Evolutionary conservation across 2,329 filamentous ascomycete genomes (phyloP).

Genomic region (Arachnopeziza araneosa): DNA sequence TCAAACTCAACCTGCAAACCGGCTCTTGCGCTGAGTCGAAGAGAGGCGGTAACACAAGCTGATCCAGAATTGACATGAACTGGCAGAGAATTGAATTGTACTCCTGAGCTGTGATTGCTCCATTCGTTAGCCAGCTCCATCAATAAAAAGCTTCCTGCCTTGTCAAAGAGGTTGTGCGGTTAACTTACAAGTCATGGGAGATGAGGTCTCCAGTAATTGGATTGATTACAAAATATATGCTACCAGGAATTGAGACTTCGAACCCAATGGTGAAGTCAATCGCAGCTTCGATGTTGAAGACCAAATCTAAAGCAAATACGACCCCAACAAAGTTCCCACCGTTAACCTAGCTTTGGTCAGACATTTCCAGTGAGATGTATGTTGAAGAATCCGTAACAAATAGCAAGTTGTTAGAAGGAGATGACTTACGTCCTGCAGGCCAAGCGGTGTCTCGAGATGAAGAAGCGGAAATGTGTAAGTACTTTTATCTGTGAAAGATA

Average conservation of each 20-base stretch:
- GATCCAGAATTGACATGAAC: constrained; percentile 6
- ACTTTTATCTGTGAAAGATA: constrained; percentile 6
- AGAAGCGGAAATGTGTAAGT: constrained; percentile 10
- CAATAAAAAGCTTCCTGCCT: not conserved
- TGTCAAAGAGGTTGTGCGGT: not conserved
- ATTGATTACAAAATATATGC: constrained; percentile 6
- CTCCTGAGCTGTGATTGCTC: constrained; percentile 1
- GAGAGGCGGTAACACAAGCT: constrained; percentile 7
- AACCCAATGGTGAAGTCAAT: constrained; percentile 13
- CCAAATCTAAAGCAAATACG: constrained; percentile 6
- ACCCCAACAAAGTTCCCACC: constrained; percentile 5
- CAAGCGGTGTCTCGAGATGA: constrained; percentile 3
- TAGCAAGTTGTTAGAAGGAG: not conserved
- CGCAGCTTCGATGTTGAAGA: constrained; percentile 2
- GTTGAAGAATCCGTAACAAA: not conserved
- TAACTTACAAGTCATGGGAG: constrained; percentile 10
- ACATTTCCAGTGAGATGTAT: not conserved
- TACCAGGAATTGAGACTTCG: constrained; percentile 7
- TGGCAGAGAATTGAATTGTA: constrained; percentile 5
- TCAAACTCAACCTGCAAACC: constrained; percentile 3
- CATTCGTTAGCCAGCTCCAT: not conserved
- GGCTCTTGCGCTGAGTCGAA: constrained; percentile 3
- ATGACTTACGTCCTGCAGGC: not conserved
- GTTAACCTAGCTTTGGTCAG: not conserved
- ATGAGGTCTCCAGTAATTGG: constrained; percentile 8